Conservation (phyloP, 2,329 filamentous ascomycete genomes). For the Botrytis tulipae region DNA sequence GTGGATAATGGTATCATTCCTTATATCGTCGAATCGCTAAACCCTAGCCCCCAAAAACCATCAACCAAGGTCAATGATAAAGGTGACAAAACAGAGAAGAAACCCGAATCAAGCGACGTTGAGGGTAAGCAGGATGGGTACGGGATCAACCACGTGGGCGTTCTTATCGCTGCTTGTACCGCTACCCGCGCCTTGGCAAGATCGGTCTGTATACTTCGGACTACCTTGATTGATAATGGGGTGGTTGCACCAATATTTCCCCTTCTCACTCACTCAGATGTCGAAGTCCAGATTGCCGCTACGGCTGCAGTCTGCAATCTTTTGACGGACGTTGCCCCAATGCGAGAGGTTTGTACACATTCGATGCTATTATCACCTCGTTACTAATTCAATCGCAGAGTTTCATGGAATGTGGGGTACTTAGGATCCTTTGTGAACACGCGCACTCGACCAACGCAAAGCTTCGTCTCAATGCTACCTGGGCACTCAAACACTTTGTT, state of each 20-base stretch:
- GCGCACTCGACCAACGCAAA: slow-evolving; percentile 78
- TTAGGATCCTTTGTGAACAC: slow-evolving; percentile 77
- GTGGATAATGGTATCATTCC: slow-evolving; percentile 78
- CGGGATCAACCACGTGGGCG: slow-evolving; percentile 70
- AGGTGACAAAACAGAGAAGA: slow-evolving; percentile 37
- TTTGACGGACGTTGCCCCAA: slow-evolving; percentile 83
- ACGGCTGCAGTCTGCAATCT: slow-evolving; percentile 84
- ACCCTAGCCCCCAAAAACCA: slow-evolving; percentile 56
- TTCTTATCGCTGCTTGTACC: slow-evolving; percentile 82
- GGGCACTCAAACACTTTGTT: slow-evolving; percentile 91
- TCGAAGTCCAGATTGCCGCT: slow-evolving; percentile 81
- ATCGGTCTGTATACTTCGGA: slow-evolving; percentile 80
- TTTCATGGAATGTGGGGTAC: slow-evolving; percentile 69
- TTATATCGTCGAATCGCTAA: slow-evolving; percentile 81
- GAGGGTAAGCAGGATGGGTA: slow-evolving; percentile 46
- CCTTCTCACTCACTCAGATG: slow-evolving; percentile 70
- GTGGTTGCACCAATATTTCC: slow-evolving; percentile 74
- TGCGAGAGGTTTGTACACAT: slow-evolving; percentile 68
- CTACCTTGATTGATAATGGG: slow-evolving; percentile 81
- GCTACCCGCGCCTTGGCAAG: slow-evolving; percentile 78
- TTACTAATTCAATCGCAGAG: slow-evolving; percentile 47
- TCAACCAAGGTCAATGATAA: slow-evolving; percentile 40
- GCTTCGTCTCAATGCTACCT: slow-evolving; percentile 80
- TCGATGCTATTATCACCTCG: not conserved
- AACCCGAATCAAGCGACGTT: slow-evolving; percentile 21